phyloP scores from a whole-genome alignment of 768 basidiomycete genomes.

The Multifurca ochricompacta region DNA sequence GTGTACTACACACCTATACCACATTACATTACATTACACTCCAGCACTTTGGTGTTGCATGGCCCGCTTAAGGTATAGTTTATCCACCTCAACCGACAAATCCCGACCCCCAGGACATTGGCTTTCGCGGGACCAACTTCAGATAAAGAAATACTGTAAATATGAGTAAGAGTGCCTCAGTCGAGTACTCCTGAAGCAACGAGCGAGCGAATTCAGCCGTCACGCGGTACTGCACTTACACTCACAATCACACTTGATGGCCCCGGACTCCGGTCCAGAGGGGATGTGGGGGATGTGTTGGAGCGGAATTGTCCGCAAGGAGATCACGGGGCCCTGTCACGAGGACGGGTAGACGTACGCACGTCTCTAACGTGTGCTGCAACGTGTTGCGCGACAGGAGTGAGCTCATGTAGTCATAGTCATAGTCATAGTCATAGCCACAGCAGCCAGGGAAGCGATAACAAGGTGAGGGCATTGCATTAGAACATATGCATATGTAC shows the following conservation, averaged over 20 bases:
- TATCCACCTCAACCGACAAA: not conserved
- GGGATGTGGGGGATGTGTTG: not conserved
- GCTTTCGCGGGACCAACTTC: not conserved
- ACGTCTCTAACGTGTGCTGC: not conserved
- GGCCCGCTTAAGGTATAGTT: slow-evolving; percentile 12
- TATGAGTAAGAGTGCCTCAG: not conserved
- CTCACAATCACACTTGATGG: not conserved
- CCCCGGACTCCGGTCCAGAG: not conserved
- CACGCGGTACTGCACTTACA: not conserved
- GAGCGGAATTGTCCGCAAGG: slow-evolving; percentile 5
- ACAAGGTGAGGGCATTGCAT: not conserved
- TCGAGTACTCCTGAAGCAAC: not conserved
- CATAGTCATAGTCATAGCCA: too few species aligned
- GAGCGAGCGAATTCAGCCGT: not conserved
- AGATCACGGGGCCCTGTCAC: slow-evolving; percentile 8
- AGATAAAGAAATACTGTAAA: not conserved
- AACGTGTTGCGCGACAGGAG: not conserved
- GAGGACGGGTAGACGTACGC: not conserved
- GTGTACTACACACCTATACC: too few species aligned
- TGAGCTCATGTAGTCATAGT: too few species aligned
- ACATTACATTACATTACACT: too few species aligned
- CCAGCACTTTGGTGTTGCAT: slow-evolving; percentile 4
- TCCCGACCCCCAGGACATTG: slow-evolving; percentile 8
- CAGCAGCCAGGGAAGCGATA: not conserved
- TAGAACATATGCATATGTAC: not conserved